A percentile compares a stretch with the other conserved stretches of the same genome.
These are phyloP conservation scores for Xenoacremonium recifei DNA, from an alignment of 2,329 filamentous ascomycete species.

Conservation along the genomic window DNA sequence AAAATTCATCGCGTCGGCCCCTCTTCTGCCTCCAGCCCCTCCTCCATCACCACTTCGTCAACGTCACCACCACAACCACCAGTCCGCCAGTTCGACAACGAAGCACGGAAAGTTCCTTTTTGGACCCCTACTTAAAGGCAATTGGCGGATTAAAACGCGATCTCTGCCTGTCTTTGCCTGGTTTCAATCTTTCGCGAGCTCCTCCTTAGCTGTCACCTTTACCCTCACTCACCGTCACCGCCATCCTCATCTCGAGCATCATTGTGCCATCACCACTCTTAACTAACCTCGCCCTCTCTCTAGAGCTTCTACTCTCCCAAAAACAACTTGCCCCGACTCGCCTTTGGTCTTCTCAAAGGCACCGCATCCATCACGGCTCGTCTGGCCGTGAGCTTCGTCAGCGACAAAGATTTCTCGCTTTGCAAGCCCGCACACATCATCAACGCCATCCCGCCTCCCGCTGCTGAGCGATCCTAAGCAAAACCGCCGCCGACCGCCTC, in stretches of 20 bases:
- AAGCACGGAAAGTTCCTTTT: too few relatives aligned
- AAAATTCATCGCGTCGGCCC: too few relatives aligned
- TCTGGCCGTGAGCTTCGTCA: conserved; percentile 59
- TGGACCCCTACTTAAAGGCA: too few relatives aligned
- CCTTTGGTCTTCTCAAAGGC: conserved; percentile 72
- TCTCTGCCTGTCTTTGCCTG: too few relatives aligned
- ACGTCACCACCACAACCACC: neutral
- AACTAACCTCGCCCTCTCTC: neutral
- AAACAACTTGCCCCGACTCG: conserved; percentile 29
- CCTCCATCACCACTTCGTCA: neutral
- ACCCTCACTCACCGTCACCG: neutral
- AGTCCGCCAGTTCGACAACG: too few relatives aligned
- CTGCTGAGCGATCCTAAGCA: conserved; percentile 45
- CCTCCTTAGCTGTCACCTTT: neutral
- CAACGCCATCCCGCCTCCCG: conserved; percentile 62
- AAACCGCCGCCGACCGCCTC: conserved; percentile 46
- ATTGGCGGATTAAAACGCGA: too few relatives aligned
- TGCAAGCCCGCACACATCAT: conserved; percentile 64
- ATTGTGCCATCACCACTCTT: too few relatives aligned
- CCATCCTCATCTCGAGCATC: neutral
- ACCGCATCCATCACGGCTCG: conserved; percentile 58
- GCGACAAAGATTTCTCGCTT: conserved; percentile 69
- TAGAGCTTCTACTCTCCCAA: neutral
- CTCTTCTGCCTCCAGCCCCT: neutral
- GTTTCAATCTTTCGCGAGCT: neutral